Conservation (phyloP, 352 stramenopile genomes). For the Phytophthora tubulina region DNA sequence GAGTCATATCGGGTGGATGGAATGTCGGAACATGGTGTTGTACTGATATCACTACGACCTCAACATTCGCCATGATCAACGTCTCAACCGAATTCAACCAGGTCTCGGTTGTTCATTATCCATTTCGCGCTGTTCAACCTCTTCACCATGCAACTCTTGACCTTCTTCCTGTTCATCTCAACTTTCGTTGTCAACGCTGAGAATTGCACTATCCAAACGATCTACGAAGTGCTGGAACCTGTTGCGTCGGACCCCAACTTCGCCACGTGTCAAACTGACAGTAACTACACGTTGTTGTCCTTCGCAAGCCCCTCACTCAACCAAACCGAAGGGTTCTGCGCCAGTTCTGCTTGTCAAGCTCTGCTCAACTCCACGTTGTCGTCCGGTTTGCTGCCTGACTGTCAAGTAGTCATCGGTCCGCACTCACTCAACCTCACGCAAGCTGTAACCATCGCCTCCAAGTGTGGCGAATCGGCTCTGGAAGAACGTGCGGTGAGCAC, state of each 20-base stretch:
- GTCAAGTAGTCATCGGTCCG: conserved; percentile 13
- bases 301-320: conserved; percentile 7
- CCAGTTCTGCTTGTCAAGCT: conserved; percentile 36
- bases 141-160: background rate
- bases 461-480: conserved; percentile 3
- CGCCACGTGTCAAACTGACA: conserved; percentile 29
- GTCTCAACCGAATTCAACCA: background rate
- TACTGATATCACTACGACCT: too few relatives aligned
- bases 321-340: conserved; percentile 27
- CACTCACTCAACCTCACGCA: conserved; percentile 24
- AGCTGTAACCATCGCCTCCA: conserved; percentile 6
- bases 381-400: conserved; percentile 25
- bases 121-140: conserved; percentile 12
- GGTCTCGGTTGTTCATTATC: conserved; percentile 16
- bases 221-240: conserved; percentile 7
- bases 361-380: conserved; percentile 21
- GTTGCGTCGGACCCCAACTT: conserved; percentile 21
- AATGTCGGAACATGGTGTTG: background rate
- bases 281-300: conserved; percentile 33
- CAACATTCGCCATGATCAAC: background rate
- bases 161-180: background rate
- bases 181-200: conserved; percentile 1
- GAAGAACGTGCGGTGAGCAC: conserved; percentile 17
- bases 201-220: conserved; percentile 25
- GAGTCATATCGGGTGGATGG: conserved; percentile 16